Base-by-base conservation (phyloP, 2,329 filamentous ascomycete genomes). In the Epichloe festucae region DNA sequence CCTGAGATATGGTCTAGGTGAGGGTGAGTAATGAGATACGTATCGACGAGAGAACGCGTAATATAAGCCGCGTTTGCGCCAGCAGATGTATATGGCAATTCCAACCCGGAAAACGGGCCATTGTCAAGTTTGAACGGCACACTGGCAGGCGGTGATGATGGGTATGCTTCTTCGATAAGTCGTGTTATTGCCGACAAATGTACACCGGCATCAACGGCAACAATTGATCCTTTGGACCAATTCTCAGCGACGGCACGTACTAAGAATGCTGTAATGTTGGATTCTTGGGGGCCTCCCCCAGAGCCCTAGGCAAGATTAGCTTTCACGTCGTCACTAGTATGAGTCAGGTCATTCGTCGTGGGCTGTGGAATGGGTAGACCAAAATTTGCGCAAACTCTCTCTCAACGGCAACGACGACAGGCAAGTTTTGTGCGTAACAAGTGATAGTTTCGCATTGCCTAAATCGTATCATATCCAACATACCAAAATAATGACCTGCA, bases 11-110 rank as follows among this genome's bases (percentile, higher is more conserved):
- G 93, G 62, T 98, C 93, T 1, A 98, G 77, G 68, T 98, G 93
- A n/a, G 93, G 88, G 66, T 98, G 93, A 0, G 91, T 98, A 61
- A 98, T 89, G 55, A 97, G 79, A 62, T 91, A 93, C 0, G 89
- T 86, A 45, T 91, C 88, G 52, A 98, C 79, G 46, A 96, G 78
- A 52, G 84, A 78, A 51, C 84, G 78, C 42, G 90, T 82, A 47
- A 98, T 75, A 64, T 94, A 77, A 3, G 85, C 77, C 2, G 89
- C 90, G 65, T 96, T 97, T 46, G 87, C 85, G 45, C 79, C 73
- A 0, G 87, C 73, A 0, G 78, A 84, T 42, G 75, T 69, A 58
- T 81, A 73, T 0, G 84, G 84, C 35, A 96, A 70, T 51, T 82
- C 74, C 17, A 96, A 71, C 0, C 90, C 90, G 15, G 82, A 75